Base-by-base conservation (phyloP, 768 basidiomycete species). In the Lactarius psammicola region DNA sequence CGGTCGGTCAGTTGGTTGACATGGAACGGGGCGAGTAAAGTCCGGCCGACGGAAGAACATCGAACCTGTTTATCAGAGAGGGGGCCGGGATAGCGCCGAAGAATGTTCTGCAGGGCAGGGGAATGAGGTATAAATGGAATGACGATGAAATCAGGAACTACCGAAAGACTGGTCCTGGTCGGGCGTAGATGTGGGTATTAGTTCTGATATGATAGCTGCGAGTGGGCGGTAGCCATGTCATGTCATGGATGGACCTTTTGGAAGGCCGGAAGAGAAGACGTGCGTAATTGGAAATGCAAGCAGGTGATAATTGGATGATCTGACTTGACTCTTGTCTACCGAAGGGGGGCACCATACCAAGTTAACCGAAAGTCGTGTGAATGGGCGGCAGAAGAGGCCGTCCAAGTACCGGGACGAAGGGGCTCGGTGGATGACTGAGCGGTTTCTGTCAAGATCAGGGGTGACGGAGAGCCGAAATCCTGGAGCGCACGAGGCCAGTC, bases 361-460 rank as follows among this genome's bases (percentile, higher is more conserved):
- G 57, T 55, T 60, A 67, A 63, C 68, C 56, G 65, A 69, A 55
- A 56, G 31, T n/a, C 65, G 65, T 68, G 68, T 67, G 65, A 67
- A 67, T 28, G 61, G 61, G 66, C 65, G 65, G 60, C 56, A 60
- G 51, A 42, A 58, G 54, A 10, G 18, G 9, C 1, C 1, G 9
- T 56, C 66, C 66, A 57, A 23, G 1, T 30, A 40, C 66, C 68
- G 17, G 65, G 58, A 36, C 2, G 3, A 10, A 6, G 7, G 33
- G 33, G 30, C 2, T 18, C 26, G 10, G 54, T 36, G 34, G 34
- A 38, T 44, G 49, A 59, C 17, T 60, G 66, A 54, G 68, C 68
- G 68, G 64, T 56, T 69, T 69, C 67, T 68, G 67, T 68, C 66
- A 68, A 61, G 68, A 68, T 69, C 66, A 68, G 66, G 66, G 62